Evolutionary conservation across 371 early-diverging fungal genomes (phyloP).

Genomic region (Nosema muscidifuracis): DNA sequence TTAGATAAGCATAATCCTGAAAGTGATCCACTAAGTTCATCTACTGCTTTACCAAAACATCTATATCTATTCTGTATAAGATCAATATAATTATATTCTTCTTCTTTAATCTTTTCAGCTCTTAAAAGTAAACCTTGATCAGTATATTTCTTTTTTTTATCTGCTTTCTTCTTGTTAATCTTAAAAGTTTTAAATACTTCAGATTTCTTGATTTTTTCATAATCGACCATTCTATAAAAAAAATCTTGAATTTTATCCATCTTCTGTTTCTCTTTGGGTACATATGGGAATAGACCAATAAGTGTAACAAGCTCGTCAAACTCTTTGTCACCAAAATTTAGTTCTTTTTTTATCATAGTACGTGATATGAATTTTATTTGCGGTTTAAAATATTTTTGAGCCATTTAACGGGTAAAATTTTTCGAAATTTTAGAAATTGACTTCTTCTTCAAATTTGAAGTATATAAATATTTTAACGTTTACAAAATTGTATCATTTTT

Average conservation of each 20-base stretch:
- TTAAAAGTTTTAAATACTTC: slow-evolving; percentile 37
- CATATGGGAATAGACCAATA: slow-evolving; percentile 29
- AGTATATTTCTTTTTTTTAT: slow-evolving; percentile 23
- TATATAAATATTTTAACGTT: background rate
- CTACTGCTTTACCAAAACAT: slow-evolving; percentile 42
- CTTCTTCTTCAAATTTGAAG: background rate
- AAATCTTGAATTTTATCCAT: slow-evolving; percentile 35
- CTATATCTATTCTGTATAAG: slow-evolving; percentile 43
- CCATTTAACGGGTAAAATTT: slow-evolving; percentile 15
- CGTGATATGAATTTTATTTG: slow-evolving; percentile 46
- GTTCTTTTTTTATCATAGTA: slow-evolving; percentile 22
- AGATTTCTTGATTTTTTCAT: slow-evolving; percentile 33
- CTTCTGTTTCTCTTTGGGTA: slow-evolving; percentile 32
- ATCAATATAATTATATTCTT: slow-evolving; percentile 34
- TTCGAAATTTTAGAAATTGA: background rate
- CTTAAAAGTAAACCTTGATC: slow-evolving; percentile 10
- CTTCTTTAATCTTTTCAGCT: slow-evolving; percentile 11
- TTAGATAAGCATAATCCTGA: slow-evolving; percentile 24
- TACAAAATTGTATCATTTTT: background rate
- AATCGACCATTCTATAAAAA: slow-evolving; percentile 49
- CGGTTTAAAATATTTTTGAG: slow-evolving; percentile 37
- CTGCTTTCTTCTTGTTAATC: slow-evolving; percentile 18
- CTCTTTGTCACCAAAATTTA: slow-evolving; percentile 34
- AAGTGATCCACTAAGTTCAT: slow-evolving; percentile 39
- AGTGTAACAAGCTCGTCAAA: slow-evolving; percentile 44